phyloP scores from a whole-genome alignment of 2,329 filamentous ascomycete genomes.

The Aureobasidium vineae region DNA sequence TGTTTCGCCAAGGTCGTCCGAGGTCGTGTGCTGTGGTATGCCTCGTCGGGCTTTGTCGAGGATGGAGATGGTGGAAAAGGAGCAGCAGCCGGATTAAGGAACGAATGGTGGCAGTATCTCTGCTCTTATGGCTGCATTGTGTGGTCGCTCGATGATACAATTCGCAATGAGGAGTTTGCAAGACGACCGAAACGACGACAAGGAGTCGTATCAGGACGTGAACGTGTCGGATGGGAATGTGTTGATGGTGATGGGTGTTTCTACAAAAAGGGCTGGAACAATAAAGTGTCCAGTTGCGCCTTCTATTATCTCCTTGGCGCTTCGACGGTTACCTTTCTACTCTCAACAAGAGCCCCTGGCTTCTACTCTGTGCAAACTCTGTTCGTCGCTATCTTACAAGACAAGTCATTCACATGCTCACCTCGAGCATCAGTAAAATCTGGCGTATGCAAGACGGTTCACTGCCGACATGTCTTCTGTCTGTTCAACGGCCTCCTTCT shows the following conservation, averaged over 20 bases:
- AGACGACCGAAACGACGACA: not conserved
- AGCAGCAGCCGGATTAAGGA: not conserved
- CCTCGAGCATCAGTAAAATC: not conserved
- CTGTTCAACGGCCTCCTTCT: constrained; percentile 6
- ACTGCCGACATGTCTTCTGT: constrained; percentile 13
- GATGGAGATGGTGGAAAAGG: constrained; percentile 6
- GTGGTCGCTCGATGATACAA: not conserved
- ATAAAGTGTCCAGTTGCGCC: constrained; percentile 19
- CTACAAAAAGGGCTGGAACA: constrained; percentile 10
- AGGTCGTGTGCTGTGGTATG: constrained; percentile 8
- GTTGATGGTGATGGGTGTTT: not conserved
- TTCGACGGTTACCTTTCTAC: constrained; percentile 15
- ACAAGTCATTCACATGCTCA: not conserved
- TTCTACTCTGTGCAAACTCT: constrained; percentile 2
- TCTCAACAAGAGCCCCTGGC: constrained; percentile 12
- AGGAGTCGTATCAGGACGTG: not conserved
- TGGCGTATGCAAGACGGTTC: not conserved
- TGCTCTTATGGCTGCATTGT: constrained; percentile 21
- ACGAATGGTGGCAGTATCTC: constrained; percentile 9
- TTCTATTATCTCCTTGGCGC: constrained; percentile 11
- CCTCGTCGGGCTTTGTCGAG: not conserved
- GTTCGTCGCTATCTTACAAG: not conserved
- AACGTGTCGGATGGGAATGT: not conserved
- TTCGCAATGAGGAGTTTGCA: not conserved
- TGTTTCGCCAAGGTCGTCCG: constrained; percentile 15